These are phyloP conservation scores for Cercospora janseana DNA, from an alignment of 2,329 filamentous ascomycete species.

Conservation along the genomic window DNA sequence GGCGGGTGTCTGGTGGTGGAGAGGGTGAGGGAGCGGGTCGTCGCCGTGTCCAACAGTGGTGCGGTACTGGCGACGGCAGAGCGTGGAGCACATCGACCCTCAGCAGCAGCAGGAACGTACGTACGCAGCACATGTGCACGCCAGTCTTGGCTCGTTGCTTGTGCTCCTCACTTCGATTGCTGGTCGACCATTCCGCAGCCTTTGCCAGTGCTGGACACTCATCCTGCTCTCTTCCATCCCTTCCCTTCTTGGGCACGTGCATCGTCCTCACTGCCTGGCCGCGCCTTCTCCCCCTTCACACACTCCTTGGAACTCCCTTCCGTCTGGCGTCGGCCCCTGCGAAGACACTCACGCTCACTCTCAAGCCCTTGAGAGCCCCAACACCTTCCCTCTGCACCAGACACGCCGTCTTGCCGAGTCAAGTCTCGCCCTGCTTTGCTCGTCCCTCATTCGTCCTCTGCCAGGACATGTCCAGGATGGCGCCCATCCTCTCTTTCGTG, in stretches of 20 bases:
- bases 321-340: background rate
- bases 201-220: background rate
- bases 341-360: background rate
- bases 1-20: background rate
- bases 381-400: background rate
- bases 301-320: background rate
- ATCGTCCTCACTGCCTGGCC: constrained; percentile 3
- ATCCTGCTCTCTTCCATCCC: background rate
- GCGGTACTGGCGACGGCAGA: background rate
- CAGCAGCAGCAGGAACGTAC: no score
- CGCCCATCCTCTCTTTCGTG: constrained; percentile 42
- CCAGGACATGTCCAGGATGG: background rate
- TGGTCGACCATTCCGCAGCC: no score
- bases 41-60: background rate
- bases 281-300: constrained; percentile 2
- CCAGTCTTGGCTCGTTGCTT: constrained; percentile 4
- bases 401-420: background rate
- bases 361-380: background rate
- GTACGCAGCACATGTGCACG: no score
- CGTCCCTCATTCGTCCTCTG: background rate
- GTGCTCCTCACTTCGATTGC: constrained; percentile 4
- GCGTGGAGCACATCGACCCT: no score
- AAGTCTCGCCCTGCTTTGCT: no score
- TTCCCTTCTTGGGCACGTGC: background rate
- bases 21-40: background rate